Conservation (phyloP, 768 basidiomycete species). For the Naematelia aurantialba region DNA sequence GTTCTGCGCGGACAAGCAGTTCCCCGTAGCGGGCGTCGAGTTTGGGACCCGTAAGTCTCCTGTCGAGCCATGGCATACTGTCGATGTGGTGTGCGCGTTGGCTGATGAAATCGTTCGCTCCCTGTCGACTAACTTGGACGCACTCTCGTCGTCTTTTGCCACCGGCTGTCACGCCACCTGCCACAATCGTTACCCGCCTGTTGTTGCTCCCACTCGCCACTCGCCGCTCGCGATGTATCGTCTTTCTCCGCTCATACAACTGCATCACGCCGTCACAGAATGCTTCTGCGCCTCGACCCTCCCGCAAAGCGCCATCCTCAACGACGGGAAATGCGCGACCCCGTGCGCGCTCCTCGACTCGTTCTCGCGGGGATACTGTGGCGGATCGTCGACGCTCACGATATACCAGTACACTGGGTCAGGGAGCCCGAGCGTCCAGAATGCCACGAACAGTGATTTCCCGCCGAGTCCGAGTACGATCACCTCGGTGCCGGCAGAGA, state of each 20-base stretch:
- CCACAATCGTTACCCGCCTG: too few relatives aligned
- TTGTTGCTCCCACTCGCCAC: too few relatives aligned
- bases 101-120: too few relatives aligned
- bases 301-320: conserved; percentile 1
- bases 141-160: too few relatives aligned
- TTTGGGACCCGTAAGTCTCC: not conserved
- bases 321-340: conserved; percentile 9
- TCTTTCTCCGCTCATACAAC: not conserved
- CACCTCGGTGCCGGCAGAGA: not conserved
- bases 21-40: conserved; percentile 9
- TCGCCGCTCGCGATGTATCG: too few relatives aligned
- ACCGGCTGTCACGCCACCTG: too few relatives aligned
- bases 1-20: conserved; percentile 8
- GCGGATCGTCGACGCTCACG: conserved; percentile 18
- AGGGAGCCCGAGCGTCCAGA: conserved; percentile 4
- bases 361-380: conserved; percentile 20
- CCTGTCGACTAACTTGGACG: too few relatives aligned
- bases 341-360: conserved; percentile 15
- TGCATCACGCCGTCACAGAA: conserved; percentile 2
- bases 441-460: conserved; percentile 1
- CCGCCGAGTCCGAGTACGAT: not conserved
- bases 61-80: not conserved
- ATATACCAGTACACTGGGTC: conserved; percentile 20
- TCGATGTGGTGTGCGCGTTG: too few relatives aligned
- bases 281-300: conserved; percentile 18